Conservation (phyloP, 345 rosid genomes). For the Salix suchowensis region DNA sequence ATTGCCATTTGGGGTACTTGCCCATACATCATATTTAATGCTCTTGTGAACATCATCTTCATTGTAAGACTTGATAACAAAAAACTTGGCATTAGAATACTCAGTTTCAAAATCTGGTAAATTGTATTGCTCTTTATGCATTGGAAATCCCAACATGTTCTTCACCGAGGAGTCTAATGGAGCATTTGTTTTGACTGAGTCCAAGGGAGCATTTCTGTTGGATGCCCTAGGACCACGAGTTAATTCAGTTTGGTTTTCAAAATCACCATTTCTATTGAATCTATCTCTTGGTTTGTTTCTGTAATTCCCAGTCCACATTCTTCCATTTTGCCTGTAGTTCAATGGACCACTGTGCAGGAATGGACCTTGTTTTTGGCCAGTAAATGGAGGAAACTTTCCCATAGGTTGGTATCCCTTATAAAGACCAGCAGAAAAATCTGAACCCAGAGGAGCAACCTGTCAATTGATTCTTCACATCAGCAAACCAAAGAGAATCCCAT, state of each 20-base stretch:
- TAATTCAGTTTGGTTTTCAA: constrained; percentile 44
- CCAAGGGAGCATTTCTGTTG: constrained; percentile 35
- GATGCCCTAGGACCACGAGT: constrained; percentile 64
- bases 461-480: constrained; percentile 2
- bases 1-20: constrained; percentile 68
- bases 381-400: constrained; percentile 35
- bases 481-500: constrained; percentile 4
- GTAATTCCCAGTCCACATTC: constrained; percentile 43
- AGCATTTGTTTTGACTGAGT: constrained; percentile 13
- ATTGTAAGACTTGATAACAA: constrained; percentile 69
- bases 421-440: constrained; percentile 33
- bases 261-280: constrained; percentile 33
- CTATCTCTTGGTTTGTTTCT: constrained; percentile 27
- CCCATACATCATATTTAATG: constrained; percentile 71
- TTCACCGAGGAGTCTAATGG: constrained; percentile 11
- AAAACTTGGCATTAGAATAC: constrained; percentile 54
- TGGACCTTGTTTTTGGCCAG: constrained; percentile 37
- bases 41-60: constrained; percentile 81
- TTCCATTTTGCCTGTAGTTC: constrained; percentile 40
- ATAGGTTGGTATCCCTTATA: constrained; percentile 36
- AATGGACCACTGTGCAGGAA: constrained; percentile 23
- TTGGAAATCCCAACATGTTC: constrained; percentile 29
- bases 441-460: constrained; percentile 35
- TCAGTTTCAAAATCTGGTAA: constrained; percentile 48
- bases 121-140: constrained; percentile 47